Evolutionary conservation across 108 stramenopile species (phyloP).

Genomic region (Skeletonema costatum): DNA sequence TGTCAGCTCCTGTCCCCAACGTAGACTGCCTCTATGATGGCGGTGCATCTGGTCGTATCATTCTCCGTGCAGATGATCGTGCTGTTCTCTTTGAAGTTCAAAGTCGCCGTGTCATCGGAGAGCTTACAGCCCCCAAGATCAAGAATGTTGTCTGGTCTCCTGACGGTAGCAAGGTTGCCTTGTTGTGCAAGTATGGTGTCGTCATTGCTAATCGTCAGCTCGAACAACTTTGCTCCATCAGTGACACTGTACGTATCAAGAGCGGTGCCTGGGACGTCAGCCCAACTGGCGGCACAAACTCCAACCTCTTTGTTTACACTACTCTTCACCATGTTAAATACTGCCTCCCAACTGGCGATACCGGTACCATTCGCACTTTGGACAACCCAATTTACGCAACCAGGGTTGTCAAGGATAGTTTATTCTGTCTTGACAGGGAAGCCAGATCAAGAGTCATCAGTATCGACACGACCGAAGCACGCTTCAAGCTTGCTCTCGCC

Average conservation of each 20-base stretch:
- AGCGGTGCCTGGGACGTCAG: constrained; percentile 94
- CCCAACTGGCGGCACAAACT: constrained; percentile 77
- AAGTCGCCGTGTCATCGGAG: constrained; percentile 93
- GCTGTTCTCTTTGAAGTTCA: constrained; percentile 97
- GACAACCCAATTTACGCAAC: constrained; percentile 95
- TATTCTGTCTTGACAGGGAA: constrained; percentile 96
- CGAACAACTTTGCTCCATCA: constrained; percentile 94
- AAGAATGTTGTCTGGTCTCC: constrained; percentile 95
- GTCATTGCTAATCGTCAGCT: constrained; percentile 94
- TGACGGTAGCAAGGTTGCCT: constrained; percentile 93
- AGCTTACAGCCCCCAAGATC: constrained; percentile 95
- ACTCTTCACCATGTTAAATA: constrained; percentile 99
- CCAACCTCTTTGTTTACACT: constrained; percentile 93
- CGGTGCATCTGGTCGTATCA: constrained; percentile 92
- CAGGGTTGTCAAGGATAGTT: constrained; percentile 86
- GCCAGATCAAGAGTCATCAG: constrained; percentile 87
- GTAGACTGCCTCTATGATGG: constrained; percentile 94
- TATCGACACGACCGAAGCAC: constrained; percentile 97
- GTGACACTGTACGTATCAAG: constrained; percentile 98
- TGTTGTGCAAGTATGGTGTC: constrained; percentile 94
- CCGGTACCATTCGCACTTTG: constrained; percentile 96
- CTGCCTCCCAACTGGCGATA: constrained; percentile 94
- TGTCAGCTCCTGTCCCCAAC: constrained; percentile 89
- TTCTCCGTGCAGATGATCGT: constrained; percentile 93
- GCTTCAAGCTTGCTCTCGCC: constrained; percentile 91